Evolutionary conservation across 805 yeast species (phyloP), one percentile per base, ranked within the genome.

Genomic region (Clavispora asparagi): DNA sequence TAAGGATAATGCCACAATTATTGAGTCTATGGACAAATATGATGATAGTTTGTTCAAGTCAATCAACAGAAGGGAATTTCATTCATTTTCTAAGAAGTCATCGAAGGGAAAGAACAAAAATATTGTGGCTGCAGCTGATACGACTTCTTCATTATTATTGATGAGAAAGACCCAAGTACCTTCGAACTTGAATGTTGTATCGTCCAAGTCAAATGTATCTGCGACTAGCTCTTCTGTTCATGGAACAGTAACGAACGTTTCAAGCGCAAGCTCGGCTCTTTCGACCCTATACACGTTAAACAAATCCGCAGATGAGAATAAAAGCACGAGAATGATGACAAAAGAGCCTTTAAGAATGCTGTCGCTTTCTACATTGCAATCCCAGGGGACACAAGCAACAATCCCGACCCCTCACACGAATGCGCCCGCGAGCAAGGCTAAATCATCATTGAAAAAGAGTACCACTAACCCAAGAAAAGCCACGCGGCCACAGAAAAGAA

Each of bases 1-100:
- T 41, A 58, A 39, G 46, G 59, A 51, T 25, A 60, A 67, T 6
- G 61, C 61, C 41, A 70, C 83, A 0, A 70, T 83, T 32, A 53
- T 74, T 1, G 84, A 81, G 32, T 75, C 82, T 6, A 87, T 88
- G 85, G 79, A 78, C 28, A 68, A 67, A 2, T 87, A 87, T 56
- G 98, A 92, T 57, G 61, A 68, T 2, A 70, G 70, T 23, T 68
- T 81, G 1, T 90, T 86, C 56, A 57, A 58, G 32, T 64, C 70
- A 1, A 53, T 56, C 10, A 50, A 53, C 27, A 39, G 33, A 41
- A 42, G 46, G 32, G 26, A 49, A 23, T 38, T 36, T 39, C 45
- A 10, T 25, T 43, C 42, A 11, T 51, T 38, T 39, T 30, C 39
- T 19, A 40, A 38, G 10, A 37, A 17, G 30, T 40, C 28, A 25